Evolutionary conservation across 106 monocot genomes (phyloP), one percentile per base, ranked within the genome.

Genomic region (Acorus calamus): DNA sequence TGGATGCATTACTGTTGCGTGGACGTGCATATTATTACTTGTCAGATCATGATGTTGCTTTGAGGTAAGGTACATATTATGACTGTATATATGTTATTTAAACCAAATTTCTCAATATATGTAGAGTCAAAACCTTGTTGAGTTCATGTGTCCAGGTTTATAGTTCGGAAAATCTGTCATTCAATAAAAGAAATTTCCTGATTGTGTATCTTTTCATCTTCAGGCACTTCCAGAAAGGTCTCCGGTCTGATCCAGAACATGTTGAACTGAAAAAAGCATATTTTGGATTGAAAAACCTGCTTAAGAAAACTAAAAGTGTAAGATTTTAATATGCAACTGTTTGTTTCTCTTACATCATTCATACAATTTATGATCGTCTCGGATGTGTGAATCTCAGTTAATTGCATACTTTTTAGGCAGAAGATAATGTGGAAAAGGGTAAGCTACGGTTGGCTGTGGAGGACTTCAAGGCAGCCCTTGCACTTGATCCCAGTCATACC

Each of bases 11-110:
- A 55, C 69, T 96, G 28, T 60, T 96, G 8, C 90, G 90, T 62
- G 94, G 94, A n/a, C 84, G 76, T 63, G 90, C 90, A 5, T 96
- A 96, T 49, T 96, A 96, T 79, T 96, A 96, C 80, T 78, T 96
- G n/a, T 63, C 90, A 53, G 94, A 96, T 73, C 84, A 96, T 80
- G 94, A 96, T 76, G 82, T 96, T 68, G 90, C 94, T 44, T 65
- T 71, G 41, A 96, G 94, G 94, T 96, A 69, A 59, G 57, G 69
- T 51, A 52, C 47, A 5, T 28, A 28, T 28, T 28, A 28, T 28
- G 28, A 28, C 28, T 28, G 28, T 28, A 28, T 28, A 28, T 28
- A 28, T 28, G 28, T 28, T 28, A n/a, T 28, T 28, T 28, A 28
- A 28, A 28, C 28, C 28, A 28, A 28, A 28, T 28, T 28, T 28